Base-by-base conservation (phyloP, 163 green algal species). In the Volvox carteri region DNA sequence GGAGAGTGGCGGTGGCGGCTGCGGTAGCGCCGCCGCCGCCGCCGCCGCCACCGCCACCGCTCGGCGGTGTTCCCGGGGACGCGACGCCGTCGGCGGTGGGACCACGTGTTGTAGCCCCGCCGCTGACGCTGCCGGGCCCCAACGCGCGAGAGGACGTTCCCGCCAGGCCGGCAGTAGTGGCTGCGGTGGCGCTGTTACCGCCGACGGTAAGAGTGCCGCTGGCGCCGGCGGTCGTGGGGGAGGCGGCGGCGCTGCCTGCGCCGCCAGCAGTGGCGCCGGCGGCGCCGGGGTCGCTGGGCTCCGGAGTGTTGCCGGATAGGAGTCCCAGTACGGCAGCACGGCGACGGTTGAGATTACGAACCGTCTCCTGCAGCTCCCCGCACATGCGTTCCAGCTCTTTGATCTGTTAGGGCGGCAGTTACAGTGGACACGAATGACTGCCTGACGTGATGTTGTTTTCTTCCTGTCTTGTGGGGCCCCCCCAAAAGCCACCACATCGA, bases 351-450 rank as follows among this genome's bases (percentile, higher is more conserved):
- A 78, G 18, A 7, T 78, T 67, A 7, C 62, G 62, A 30, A 87
- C n/a, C 19, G 60, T 60, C 25, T 87, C 79, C 79, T 87, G 79
- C 62, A 87, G 79, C 79, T 87, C 79, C 0, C 41, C 42, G 2
- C 39, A 67, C 39, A 62, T 58, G 56, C 35, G 16, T 35, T 88
- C 67, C 50, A 88, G 65, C 81, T 88, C 81, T 48, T 81, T 76
- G 67, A 88, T 88, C 81, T 88, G 60, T 72, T 3, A 72, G 60
- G 60, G 23, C 60, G 60, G 18, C 60, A 39, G 25, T 35, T 72
- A 72, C 23, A 11, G n/a, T 2, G 9, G 54, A 12, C 5, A 12
- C n/a, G n/a, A n/a, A n/a, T n/a, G n/a, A n/a, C n/a, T n/a, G n/a
- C n/a, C n/a, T n/a, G n/a, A n/a, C n/a, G n/a, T n/a, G n/a, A n/a